Conservation (phyloP, 1,139 yeast genomes). For the Geotrichum fermentans region DNA sequence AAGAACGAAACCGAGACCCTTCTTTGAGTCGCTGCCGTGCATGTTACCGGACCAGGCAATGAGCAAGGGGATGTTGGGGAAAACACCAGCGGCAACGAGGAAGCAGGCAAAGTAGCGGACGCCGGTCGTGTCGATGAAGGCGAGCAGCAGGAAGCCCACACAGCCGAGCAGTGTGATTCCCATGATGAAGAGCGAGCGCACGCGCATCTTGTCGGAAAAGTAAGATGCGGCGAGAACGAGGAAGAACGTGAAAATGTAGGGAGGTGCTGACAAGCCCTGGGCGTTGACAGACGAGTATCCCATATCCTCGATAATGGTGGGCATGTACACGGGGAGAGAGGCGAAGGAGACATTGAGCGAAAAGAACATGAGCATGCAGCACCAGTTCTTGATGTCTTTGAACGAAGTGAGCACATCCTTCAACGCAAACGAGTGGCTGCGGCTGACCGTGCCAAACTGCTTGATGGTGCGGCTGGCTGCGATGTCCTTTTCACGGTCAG, state of each 20-base stretch:
- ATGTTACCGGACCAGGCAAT: slow-evolving; percentile 28
- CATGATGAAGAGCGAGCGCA: slow-evolving; percentile 24
- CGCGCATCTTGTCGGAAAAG: slow-evolving; percentile 24
- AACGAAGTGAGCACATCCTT: slow-evolving; percentile 10
- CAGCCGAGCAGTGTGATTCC: slow-evolving; percentile 21
- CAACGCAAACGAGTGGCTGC: slow-evolving; percentile 4
- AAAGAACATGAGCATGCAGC: slow-evolving; percentile 20
- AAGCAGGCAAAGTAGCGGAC: slow-evolving; percentile 27
- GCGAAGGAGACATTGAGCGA: slow-evolving; percentile 22
- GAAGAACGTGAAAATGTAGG: slow-evolving; percentile 25
- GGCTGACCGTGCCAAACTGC: slow-evolving; percentile 15
- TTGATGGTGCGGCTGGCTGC: slow-evolving; percentile 18
- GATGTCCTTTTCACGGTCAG: slow-evolving; percentile 15
- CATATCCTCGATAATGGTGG: slow-evolving; percentile 26
- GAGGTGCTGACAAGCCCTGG: slow-evolving; percentile 29
- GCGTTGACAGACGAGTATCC: slow-evolving; percentile 27
- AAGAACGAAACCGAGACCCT: slow-evolving; percentile 26
- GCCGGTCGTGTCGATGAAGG: slow-evolving; percentile 20
- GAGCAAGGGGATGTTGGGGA: slow-evolving; percentile 24
- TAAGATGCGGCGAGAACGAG: slow-evolving; percentile 22
- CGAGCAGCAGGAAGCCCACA: slow-evolving; percentile 27
- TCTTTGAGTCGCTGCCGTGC: slow-evolving; percentile 24
- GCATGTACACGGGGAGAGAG: slow-evolving; percentile 26
- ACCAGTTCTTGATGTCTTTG: slow-evolving; percentile 24
- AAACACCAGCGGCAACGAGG: slow-evolving; percentile 25